Evolutionary conservation across 176 grass and related monocot species (phyloP), one percentile per base, ranked within the genome.

Genomic region (Oryza coarctata): DNA sequence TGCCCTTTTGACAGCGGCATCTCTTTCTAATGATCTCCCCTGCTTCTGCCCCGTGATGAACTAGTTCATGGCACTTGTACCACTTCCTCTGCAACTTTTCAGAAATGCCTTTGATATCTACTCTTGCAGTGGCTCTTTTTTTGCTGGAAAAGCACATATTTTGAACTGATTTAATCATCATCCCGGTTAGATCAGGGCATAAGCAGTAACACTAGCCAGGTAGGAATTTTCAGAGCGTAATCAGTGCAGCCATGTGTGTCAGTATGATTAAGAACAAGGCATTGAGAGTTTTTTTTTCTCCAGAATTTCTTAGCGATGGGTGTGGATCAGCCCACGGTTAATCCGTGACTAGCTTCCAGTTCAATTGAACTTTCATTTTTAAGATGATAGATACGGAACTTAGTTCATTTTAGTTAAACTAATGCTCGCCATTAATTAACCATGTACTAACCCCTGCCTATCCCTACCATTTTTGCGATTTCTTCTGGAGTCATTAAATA

Each of bases 101-200:
- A 47, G 13, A 70, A 70, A 75, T 39, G 22, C 4, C 20, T 63
- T 22, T 32, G 7, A 10, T 72, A 43, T 60, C 7, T 60, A 0
- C 23, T 8, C 6, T 58, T 25, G 55, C 55, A 25, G n/a, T n/a
- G 22, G n/a, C n/a, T 25, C 0, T 60, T 3, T 11, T 23, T 60
- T 60, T 23, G 55, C n/a, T 60, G 55, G n/a, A 60, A 78, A 57
- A 44, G 55, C 41, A 1, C 13, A 34, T 15, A 12, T 65, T 52
- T 29, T 61, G 33, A 40, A 50, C 80, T 34, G 44, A 74, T 67
- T 43, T 17, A 30, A 67, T 44, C 74, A 83, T 68, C 68, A 22
- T 47, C 73, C 29, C 2, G 44, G 43, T 78, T 15, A 23, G 80
- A 71, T 65, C 73, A 55, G 23, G 30, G 35, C 1, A 33, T 3